phyloP scores from a whole-genome alignment of 2,329 filamentous ascomycete species.

The Podosphaera fusca region DNA sequence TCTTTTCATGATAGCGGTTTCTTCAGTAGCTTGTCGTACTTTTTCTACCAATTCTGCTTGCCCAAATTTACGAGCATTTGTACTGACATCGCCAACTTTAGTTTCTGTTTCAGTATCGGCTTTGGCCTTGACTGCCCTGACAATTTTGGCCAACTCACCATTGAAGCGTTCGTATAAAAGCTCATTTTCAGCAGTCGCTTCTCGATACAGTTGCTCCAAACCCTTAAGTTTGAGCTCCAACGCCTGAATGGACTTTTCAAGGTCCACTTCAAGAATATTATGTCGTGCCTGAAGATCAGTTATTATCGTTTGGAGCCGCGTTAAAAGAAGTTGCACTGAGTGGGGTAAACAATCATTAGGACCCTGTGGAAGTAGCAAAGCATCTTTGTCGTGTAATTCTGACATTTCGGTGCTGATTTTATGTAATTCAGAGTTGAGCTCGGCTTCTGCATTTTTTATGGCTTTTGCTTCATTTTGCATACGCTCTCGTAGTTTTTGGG shows the following conservation, averaged over 20 bases:
- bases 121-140: constrained; percentile 49
- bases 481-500: constrained; percentile 61
- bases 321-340: constrained; percentile 28
- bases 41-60: constrained; percentile 54
- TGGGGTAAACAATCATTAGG: constrained; percentile 2
- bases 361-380: constrained; percentile 16
- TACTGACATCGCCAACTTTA: background rate
- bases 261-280: constrained; percentile 40
- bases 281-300: constrained; percentile 37
- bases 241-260: constrained; percentile 47
- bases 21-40: constrained; percentile 53
- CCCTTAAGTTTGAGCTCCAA: constrained; percentile 58
- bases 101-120: constrained; percentile 16
- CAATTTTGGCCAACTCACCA: constrained; percentile 63
- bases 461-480: constrained; percentile 60
- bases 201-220: constrained; percentile 73
- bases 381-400: constrained; percentile 21
- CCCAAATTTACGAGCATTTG: constrained; percentile 32
- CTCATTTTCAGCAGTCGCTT: constrained; percentile 77
- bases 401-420: constrained; percentile 66
- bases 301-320: constrained; percentile 35
- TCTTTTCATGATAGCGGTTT: constrained; percentile 54
- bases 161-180: constrained; percentile 83
- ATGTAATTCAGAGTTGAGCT: constrained; percentile 50
- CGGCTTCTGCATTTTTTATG: constrained; percentile 44